These are phyloP conservation scores for Pseudopyrenochaeta lycopersici DNA, from an alignment of 2,329 filamentous ascomycete species.

Conservation along the genomic window DNA sequence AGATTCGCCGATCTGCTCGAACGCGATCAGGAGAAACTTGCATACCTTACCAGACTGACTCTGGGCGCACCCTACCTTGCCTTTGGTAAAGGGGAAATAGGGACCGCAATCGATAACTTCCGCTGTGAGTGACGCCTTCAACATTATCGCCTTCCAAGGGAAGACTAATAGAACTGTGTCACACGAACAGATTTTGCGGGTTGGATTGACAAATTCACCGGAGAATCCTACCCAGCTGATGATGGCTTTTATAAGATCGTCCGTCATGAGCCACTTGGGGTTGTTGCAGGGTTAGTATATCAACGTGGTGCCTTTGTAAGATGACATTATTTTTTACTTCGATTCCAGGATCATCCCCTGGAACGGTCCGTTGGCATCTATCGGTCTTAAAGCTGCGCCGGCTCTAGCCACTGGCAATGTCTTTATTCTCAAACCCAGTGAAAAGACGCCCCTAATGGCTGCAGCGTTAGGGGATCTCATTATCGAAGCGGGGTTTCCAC, in stretches of 20 bases:
- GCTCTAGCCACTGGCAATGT: conserved; percentile 47
- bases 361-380: conserved; percentile 52
- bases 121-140: not conserved
- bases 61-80: not conserved
- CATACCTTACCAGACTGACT: not conserved
- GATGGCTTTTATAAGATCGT: conserved; percentile 54
- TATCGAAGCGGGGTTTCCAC: conserved; percentile 50
- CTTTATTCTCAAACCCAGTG: conserved; percentile 49
- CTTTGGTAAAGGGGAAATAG: not conserved
- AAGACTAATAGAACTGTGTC: too few relatives aligned
- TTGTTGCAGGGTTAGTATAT: conserved; percentile 36
- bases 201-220: too few relatives aligned
- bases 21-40: not conserved
- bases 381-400: conserved; percentile 50
- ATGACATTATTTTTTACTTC: too few relatives aligned
- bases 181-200: too few relatives aligned
- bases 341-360: conserved; percentile 55
- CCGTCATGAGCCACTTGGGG: conserved; percentile 54
- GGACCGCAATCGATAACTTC: conserved; percentile 1
- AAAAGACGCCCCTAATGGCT: conserved; percentile 47
- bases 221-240: too few relatives aligned
- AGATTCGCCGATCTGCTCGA: not conserved
- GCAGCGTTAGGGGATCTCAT: conserved; percentile 44
- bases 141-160: too few relatives aligned
- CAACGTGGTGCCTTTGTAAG: too few relatives aligned